phyloP scores from a whole-genome alignment of 2,329 filamentous ascomycete genomes.

The Venturia carpophila region DNA sequence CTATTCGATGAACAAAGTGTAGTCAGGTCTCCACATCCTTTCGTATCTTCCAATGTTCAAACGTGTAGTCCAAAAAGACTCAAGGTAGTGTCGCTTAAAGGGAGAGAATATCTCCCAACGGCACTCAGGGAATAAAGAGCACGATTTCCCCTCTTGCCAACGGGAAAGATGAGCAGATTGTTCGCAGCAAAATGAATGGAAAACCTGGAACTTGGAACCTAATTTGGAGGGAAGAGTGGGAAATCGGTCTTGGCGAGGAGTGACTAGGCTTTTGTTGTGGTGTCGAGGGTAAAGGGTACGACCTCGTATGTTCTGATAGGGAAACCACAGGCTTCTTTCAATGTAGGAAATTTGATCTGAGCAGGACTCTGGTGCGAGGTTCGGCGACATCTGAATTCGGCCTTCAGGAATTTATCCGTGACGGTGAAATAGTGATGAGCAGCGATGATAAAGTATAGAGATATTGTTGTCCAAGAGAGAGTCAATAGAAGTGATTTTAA shows the following conservation, averaged over 20 bases:
- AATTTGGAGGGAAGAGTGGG: slow-evolving; percentile 28
- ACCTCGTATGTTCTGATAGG: slow-evolving; percentile 35
- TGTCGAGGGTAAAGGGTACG: slow-evolving; percentile 28
- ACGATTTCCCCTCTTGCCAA: slow-evolving; percentile 23
- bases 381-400: slow-evolving; percentile 39
- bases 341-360: slow-evolving; percentile 31
- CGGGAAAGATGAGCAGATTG: slow-evolving; percentile 21
- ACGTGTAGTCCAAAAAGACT: no score
- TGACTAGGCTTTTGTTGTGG: slow-evolving; percentile 38
- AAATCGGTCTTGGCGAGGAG: slow-evolving; percentile 28
- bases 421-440: slow-evolving; percentile 22
- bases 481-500: slow-evolving; percentile 28
- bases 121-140: no score
- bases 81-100: no score
- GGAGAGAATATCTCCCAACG: slow-evolving; percentile 25
- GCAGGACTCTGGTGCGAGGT: slow-evolving; percentile 29
- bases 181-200: slow-evolving; percentile 20
- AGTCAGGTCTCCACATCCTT: no score
- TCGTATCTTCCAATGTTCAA: no score
- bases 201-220: slow-evolving; percentile 36
- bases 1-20: no score
- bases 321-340: no score
- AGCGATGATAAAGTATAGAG: slow-evolving; percentile 27
- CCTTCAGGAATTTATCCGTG: slow-evolving; percentile 37
- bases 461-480: no score